Conservation (phyloP, 306 rosid genomes). For the Phaseolus lunatus region DNA sequence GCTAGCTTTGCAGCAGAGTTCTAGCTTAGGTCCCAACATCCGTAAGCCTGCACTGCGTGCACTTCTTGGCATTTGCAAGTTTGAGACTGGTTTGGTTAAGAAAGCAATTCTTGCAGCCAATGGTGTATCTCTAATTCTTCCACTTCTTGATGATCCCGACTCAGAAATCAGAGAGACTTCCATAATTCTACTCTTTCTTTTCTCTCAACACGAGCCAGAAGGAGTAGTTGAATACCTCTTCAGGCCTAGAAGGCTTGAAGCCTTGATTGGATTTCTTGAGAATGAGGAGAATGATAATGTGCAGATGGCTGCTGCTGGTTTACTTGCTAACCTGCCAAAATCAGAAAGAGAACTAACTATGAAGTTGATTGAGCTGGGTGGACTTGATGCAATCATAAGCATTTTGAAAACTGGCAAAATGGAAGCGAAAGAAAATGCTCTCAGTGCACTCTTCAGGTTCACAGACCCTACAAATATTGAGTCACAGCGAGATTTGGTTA, state of each 20-base stretch:
- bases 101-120: slow-evolving; percentile 72
- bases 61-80: slow-evolving; percentile 83
- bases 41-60: slow-evolving; percentile 69
- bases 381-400: slow-evolving; percentile 72
- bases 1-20: slow-evolving; percentile 59
- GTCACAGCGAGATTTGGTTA: slow-evolving; percentile 70
- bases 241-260: slow-evolving; percentile 89
- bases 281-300: slow-evolving; percentile 65
- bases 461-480: slow-evolving; percentile 75
- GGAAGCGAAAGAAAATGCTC: slow-evolving; percentile 86
- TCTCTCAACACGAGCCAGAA: slow-evolving; percentile 83
- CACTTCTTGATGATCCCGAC: slow-evolving; percentile 78
- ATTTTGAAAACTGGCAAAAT: slow-evolving; percentile 65
- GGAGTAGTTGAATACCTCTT: slow-evolving; percentile 87
- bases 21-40: slow-evolving; percentile 52
- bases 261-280: slow-evolving; percentile 80
- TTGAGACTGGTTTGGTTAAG: slow-evolving; percentile 73
- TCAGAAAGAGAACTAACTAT: slow-evolving; percentile 67
- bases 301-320: slow-evolving; percentile 86
- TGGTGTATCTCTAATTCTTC: slow-evolving; percentile 73
- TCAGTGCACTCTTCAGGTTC: slow-evolving; percentile 90
- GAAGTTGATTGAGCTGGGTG: slow-evolving; percentile 70
- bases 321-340: slow-evolving; percentile 82
- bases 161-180: slow-evolving; percentile 70
- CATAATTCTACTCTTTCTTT: slow-evolving; percentile 72